Evolutionary conservation across 2,329 filamentous ascomycete genomes (phyloP).

Genomic region (Plenodomus biglobosus): DNA sequence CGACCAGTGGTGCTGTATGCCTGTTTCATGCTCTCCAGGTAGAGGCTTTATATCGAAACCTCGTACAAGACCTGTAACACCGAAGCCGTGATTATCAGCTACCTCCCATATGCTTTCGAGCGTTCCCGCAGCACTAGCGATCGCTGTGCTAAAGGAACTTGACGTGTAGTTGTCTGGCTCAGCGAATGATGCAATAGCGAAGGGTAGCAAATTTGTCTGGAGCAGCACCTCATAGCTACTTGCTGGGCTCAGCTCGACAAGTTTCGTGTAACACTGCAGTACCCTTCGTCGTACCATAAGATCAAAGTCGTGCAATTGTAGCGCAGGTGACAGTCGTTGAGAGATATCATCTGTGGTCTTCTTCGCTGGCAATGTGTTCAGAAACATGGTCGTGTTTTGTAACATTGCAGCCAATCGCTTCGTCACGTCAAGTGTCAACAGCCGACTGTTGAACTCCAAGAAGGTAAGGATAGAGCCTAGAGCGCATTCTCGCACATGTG

Average conservation of each 20-base stretch:
- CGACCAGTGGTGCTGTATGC: slow-evolving; percentile 53
- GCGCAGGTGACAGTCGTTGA: slow-evolving; percentile 77
- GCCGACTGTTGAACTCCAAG: slow-evolving; percentile 85
- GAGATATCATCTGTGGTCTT: slow-evolving; percentile 85
- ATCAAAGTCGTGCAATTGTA: slow-evolving; percentile 87
- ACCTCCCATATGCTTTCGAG: slow-evolving; percentile 97
- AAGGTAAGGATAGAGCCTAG: slow-evolving; percentile 90
- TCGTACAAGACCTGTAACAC: slow-evolving; percentile 80
- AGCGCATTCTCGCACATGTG: slow-evolving; percentile 93
- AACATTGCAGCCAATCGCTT: slow-evolving; percentile 92
- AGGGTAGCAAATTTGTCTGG: slow-evolving; percentile 86
- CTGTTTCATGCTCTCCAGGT: slow-evolving; percentile 58
- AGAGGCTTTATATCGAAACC: slow-evolving; percentile 73
- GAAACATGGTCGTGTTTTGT: slow-evolving; percentile 86
- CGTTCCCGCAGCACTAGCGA: slow-evolving; percentile 83
- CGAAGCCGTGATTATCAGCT: slow-evolving; percentile 91
- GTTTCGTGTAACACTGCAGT: slow-evolving; percentile 89
- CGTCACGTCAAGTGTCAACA: slow-evolving; percentile 91
- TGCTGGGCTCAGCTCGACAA: slow-evolving; percentile 83
- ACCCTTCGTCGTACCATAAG: slow-evolving; percentile 92
- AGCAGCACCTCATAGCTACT: slow-evolving; percentile 83
- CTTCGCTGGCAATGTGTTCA: slow-evolving; percentile 80
- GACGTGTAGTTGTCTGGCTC: slow-evolving; percentile 87
- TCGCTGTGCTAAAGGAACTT: slow-evolving; percentile 83
- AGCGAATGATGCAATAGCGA: slow-evolving; percentile 88